Percentiles rank a stretch among this genome's conserved stretches.
Evolutionary conservation across 2,329 filamentous ascomycete genomes (phyloP).

Genomic region (Hyphodiscus sp.): DNA sequence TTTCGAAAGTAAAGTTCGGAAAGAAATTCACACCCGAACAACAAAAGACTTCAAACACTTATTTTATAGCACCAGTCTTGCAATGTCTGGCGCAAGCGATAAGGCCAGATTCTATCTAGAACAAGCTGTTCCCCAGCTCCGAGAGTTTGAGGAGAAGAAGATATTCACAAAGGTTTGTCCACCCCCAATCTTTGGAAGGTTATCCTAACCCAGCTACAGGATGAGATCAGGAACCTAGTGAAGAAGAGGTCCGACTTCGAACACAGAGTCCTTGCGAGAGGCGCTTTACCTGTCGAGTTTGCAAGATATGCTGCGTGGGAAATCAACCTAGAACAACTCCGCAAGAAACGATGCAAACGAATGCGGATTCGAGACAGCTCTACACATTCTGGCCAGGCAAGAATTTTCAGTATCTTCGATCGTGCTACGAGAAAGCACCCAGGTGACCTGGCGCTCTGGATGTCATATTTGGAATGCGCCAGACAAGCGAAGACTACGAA

Average conservation of each 20-base stretch:
- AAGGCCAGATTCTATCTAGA: conserved; percentile 95
- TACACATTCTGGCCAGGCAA: conserved; percentile 67
- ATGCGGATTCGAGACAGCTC: conserved; percentile 64
- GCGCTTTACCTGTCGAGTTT: conserved; percentile 71
- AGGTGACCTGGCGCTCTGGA: conserved; percentile 76
- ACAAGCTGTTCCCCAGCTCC: conserved; percentile 83
- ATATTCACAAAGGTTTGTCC: conserved; percentile 70
- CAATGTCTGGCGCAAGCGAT: conserved; percentile 79
- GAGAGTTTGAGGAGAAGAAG: conserved; percentile 85
- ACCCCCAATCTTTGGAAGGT: not conserved
- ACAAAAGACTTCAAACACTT: not conserved
- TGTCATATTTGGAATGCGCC: conserved; percentile 81
- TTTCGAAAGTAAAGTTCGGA: not conserved
- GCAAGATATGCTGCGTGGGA: conserved; percentile 75
- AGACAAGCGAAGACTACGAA: conserved; percentile 60
- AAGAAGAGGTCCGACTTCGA: conserved; percentile 90
- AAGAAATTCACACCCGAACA: not conserved
- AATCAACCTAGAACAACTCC: conserved; percentile 64
- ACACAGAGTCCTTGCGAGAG: conserved; percentile 79
- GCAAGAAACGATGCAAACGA: conserved; percentile 75
- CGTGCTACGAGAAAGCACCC: conserved; percentile 79
- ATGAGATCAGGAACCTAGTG: conserved; percentile 84
- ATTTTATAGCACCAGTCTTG: not conserved
- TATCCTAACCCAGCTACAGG: conserved; percentile 39
- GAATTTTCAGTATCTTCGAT: conserved; percentile 85